A percentile compares a stretch with the other conserved stretches of the same genome.
phyloP scores from a whole-genome alignment of 192 early-diverging fungal genomes.

The Podila clonocystis region DNA sequence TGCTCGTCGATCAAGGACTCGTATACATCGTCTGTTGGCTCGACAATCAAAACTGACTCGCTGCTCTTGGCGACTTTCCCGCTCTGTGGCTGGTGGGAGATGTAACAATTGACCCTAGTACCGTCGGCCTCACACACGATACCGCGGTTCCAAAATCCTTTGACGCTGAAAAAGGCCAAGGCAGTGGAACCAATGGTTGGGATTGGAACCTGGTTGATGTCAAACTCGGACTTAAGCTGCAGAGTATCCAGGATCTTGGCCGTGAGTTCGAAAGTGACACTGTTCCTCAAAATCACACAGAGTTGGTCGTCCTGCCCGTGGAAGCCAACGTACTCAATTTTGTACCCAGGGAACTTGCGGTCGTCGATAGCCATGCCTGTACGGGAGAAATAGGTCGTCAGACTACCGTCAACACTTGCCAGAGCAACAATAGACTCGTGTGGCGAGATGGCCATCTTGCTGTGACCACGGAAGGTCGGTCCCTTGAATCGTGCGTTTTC shows the following conservation, averaged over 20 bases:
- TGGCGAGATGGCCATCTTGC: constrained; percentile 48
- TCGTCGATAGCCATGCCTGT: constrained; percentile 53
- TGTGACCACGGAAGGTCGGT: constrained; percentile 40
- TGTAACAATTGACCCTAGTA: constrained; percentile 31
- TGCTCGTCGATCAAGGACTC: constrained; percentile 16
- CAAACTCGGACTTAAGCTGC: constrained; percentile 30
- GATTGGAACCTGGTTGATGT: constrained; percentile 37
- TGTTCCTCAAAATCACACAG: constrained; percentile 29
- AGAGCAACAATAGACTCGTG: constrained; percentile 52
- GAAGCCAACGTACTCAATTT: constrained; percentile 43
- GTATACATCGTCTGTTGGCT: constrained; percentile 8
- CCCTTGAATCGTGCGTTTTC: constrained; percentile 46
- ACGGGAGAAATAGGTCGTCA: constrained; percentile 46
- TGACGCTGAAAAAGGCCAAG: constrained; percentile 27
- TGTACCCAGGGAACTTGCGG: constrained; percentile 40
- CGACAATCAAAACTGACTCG: constrained; percentile 8
- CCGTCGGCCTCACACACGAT: constrained; percentile 40
- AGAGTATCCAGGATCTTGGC: constrained; percentile 35
- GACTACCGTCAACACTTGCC: constrained; percentile 45
- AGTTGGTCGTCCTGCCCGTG: constrained; percentile 41
- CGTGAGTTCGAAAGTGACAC: constrained; percentile 24
- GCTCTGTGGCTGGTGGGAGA: constrained; percentile 26
- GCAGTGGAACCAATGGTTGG: constrained; percentile 28
- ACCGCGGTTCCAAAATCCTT: constrained; percentile 29
- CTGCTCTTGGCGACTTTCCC: constrained; percentile 18